Evolutionary conservation across 371 early-diverging fungal genomes (phyloP).

Genomic region (Chytridium lagenaria): DNA sequence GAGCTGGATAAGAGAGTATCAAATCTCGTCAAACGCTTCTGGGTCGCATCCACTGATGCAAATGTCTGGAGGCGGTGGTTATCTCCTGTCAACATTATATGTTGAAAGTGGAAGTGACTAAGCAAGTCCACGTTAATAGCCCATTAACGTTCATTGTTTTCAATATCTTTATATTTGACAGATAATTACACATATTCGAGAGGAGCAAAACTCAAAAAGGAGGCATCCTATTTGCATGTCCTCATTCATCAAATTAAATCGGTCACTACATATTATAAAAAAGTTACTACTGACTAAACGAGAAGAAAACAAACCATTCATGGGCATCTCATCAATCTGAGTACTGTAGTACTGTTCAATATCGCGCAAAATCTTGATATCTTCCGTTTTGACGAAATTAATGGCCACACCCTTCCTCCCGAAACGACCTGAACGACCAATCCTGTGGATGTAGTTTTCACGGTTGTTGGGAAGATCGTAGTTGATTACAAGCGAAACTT

Average conservation of each 20-base stretch:
- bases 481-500: slow-evolving; percentile 98
- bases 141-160: too few relatives aligned
- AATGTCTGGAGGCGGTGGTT: slow-evolving; percentile 86
- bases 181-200: too few relatives aligned
- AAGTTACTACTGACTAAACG: not conserved
- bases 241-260: slow-evolving; percentile 18
- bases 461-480: slow-evolving; percentile 97
- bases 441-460: slow-evolving; percentile 97
- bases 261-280: slow-evolving; percentile 17
- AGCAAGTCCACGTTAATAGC: too few relatives aligned
- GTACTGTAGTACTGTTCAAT: slow-evolving; percentile 99
- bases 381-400: slow-evolving; percentile 97
- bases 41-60: slow-evolving; percentile 95
- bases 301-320: slow-evolving; percentile 32
- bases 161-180: too few relatives aligned
- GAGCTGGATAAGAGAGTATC: slow-evolving; percentile 89
- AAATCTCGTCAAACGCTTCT: slow-evolving; percentile 62
- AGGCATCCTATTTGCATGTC: not conserved
- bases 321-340: slow-evolving; percentile 71
- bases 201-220: too few relatives aligned
- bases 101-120: not conserved
- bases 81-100: slow-evolving; percentile 56
- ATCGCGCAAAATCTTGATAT: slow-evolving; percentile 87
- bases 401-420: slow-evolving; percentile 99
- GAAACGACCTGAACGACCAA: slow-evolving; percentile 99